Evolutionary conservation across 2,329 filamentous ascomycete species (phyloP).

Genomic region (Neopestalotiopsis sp.): DNA sequence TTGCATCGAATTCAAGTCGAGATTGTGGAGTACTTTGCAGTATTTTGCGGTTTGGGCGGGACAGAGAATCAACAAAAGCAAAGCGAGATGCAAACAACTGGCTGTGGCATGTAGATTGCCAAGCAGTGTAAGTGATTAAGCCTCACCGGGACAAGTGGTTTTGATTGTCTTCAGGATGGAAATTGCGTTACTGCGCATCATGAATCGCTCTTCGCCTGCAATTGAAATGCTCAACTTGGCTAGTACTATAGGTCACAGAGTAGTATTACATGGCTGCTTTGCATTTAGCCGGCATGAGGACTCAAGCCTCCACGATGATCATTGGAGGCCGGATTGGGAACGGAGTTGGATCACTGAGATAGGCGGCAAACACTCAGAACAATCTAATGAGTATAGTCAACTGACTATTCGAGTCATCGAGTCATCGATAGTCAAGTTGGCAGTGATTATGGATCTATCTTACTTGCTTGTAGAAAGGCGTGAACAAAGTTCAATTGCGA

Average conservation of each 20-base stretch:
- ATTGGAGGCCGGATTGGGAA: not conserved
- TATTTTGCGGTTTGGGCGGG: too few relatives aligned
- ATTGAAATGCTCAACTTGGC: constrained; percentile 23
- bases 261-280: not conserved
- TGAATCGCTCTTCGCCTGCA: not conserved
- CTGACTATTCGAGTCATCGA: too few relatives aligned
- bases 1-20: too few relatives aligned
- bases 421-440: too few relatives aligned
- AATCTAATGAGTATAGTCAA: not conserved
- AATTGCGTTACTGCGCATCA: not conserved
- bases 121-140: not conserved
- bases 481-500: too few relatives aligned
- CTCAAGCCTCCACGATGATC: not conserved
- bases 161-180: not conserved
- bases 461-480: too few relatives aligned
- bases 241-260: constrained; percentile 22
- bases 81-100: too few relatives aligned
- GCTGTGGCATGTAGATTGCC: not conserved
- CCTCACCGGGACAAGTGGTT: not conserved
- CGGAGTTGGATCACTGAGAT: not conserved
- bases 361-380: not conserved
- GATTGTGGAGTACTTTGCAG: too few relatives aligned
- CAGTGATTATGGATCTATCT: too few relatives aligned
- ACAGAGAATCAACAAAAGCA: too few relatives aligned
- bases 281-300: constrained; percentile 3